Percentiles rank a stretch among this genome's conserved stretches.
phyloP scores from a whole-genome alignment of 331 rosid genomes.

The Prunus yedoensis region DNA sequence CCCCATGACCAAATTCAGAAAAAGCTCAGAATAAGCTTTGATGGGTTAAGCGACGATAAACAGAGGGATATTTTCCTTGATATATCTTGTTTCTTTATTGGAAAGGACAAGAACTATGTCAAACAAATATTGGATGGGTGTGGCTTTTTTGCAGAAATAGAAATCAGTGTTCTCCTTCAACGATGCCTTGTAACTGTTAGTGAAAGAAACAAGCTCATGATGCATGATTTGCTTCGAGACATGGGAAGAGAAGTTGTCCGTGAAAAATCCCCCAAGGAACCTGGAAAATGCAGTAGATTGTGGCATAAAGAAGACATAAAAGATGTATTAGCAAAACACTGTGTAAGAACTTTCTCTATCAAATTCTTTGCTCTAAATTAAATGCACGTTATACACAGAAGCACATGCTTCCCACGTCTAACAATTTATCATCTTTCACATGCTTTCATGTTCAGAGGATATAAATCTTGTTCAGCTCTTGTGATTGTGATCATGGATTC shows the following conservation, averaged over 20 bases:
- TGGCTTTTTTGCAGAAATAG: conserved; percentile 9
- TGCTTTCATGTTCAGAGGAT: no score
- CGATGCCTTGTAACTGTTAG: conserved; percentile 17
- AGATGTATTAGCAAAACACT: not conserved
- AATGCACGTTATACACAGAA: no score
- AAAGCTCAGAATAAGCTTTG: conserved; percentile 33
- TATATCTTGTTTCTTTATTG: conserved; percentile 33
- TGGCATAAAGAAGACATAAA: conserved; percentile 7
- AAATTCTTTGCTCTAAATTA: not conserved
- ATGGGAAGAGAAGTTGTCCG: conserved; percentile 23
- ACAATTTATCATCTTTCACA: no score
- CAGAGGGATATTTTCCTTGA: conserved; percentile 36
- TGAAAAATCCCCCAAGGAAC: not conserved
- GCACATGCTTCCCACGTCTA: no score
- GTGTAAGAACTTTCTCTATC: not conserved
- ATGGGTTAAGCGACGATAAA: conserved; percentile 23
- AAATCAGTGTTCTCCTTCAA: conserved; percentile 22
- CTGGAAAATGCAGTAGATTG: conserved; percentile 21
- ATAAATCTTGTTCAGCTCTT: no score
- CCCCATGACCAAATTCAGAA: conserved; percentile 10
- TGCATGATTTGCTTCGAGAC: conserved; percentile 28
- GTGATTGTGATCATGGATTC: no score
- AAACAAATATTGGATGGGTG: conserved; percentile 14
- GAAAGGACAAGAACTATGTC: conserved; percentile 25
- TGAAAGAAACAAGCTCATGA: conserved; percentile 19